Conservation (phyloP, 257 asterid genomes). For the Solanum ossicruentum region DNA sequence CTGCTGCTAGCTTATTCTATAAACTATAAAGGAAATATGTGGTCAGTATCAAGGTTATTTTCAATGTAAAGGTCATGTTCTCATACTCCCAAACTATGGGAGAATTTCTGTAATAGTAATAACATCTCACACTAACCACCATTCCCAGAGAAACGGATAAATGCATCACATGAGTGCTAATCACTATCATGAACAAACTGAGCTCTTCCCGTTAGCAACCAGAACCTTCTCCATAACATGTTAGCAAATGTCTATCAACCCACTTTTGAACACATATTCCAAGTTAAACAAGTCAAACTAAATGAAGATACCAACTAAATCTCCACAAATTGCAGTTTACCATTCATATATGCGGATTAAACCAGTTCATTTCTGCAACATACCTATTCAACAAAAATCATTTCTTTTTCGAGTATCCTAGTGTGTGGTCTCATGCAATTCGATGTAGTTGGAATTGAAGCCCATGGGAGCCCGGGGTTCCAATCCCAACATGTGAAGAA, state of each 20-base stretch:
- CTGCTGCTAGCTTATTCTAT: background rate
- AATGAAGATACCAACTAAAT: background rate
- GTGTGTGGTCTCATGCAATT: background rate
- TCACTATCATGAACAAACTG: background rate
- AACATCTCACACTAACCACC: background rate
- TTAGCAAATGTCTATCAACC: background rate
- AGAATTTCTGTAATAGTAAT: background rate
- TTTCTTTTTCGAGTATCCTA: background rate
- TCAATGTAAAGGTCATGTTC: background rate
- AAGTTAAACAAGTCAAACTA: background rate
- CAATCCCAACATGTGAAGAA: background rate
- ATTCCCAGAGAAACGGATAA: background rate
- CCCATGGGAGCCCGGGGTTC: background rate
- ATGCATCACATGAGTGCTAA: background rate
- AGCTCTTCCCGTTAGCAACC: background rate
- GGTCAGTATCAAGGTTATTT: background rate
- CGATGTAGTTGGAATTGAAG: background rate
- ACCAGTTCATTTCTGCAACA: background rate
- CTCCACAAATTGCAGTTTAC: background rate
- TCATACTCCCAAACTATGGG: background rate
- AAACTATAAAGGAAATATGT: background rate
- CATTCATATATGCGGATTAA: background rate
- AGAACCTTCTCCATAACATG: background rate
- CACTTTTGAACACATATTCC: background rate
- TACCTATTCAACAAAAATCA: background rate